Base-by-base conservation (phyloP, 345 rosid species). In the Bretschneidera sinensis region DNA sequence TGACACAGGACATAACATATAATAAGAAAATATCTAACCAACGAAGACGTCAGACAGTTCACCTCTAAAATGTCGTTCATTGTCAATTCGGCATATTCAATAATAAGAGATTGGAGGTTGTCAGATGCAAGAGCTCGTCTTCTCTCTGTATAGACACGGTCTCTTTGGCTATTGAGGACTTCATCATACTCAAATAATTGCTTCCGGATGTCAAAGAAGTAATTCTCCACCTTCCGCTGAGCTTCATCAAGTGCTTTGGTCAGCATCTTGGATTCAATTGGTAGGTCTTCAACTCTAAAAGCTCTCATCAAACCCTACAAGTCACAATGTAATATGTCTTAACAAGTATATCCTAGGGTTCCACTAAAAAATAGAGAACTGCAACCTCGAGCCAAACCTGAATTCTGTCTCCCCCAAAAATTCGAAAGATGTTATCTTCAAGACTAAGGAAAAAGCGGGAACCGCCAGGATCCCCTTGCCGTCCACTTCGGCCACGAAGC, bases 391-490 rank as follows among this genome's bases (percentile, higher is more conserved):
- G 59, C 60, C 71, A 70, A 61, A 92, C 97, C 98, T 92, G 91
- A 67, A 92, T 92, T 60, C 97, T 74, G 61, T 92, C 96, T 58
- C 92, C 98, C 21, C 97, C 98, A 33, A 92, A 92, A 62, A 87
- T 85, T 17, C 97, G 82, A 66, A 92, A 92, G 74, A 89, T 83
- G 78, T 89, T 92, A 75, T 92, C 98, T 80, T 92, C 98, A 61
- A 89, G 97, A 80, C 97, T 89, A n/a, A 84, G 83, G 78, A 92
- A 92, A 75, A 89, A 89, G 65, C 95, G 96, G 43, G 98, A 92
- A 76, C 98, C 83, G 70, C 98, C 98, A 61, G 98, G 98, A 73
- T 87, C 98, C 48, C 97, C 98, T 71, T 92, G 98, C 61, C 98
- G 83, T 57, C 98, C 97, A 83, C 86, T 85, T 71, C 96, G 77